Conservation (phyloP, 176 grass and related monocot species). For the Lolium rigidum region DNA sequence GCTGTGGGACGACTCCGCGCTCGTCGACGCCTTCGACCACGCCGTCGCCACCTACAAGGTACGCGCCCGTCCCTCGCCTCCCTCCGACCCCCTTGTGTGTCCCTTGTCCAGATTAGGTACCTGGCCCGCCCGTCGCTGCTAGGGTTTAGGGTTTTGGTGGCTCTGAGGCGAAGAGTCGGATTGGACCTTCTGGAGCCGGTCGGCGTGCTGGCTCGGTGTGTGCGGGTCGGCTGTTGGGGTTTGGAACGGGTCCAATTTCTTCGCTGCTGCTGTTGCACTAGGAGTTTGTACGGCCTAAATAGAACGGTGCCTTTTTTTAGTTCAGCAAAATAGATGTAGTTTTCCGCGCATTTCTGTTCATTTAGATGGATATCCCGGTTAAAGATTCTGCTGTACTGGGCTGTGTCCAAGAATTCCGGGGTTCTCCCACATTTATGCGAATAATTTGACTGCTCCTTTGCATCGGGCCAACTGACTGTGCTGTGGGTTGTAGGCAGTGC, state of each 20-base stretch:
- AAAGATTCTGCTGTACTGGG: neutral
- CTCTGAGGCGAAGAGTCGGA: neutral
- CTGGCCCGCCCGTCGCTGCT: neutral
- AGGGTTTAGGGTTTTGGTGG: conserved; percentile 42
- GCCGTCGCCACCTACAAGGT: conserved; percentile 78
- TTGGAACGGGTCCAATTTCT: conserved; percentile 3
- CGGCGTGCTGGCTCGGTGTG: neutral
- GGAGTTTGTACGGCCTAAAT: neutral
- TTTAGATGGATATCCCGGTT: neutral
- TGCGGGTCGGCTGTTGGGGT: neutral
- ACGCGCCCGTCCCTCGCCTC: neutral
- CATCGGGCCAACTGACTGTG: neutral
- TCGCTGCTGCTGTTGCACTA: neutral
- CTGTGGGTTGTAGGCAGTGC: conserved; percentile 48
- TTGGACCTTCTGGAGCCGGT: neutral
- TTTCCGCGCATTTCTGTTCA: neutral
- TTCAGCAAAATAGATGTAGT: neutral
- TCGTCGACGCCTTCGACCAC: conserved; percentile 77
- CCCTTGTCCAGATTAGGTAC: neutral
- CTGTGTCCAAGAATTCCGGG: neutral
- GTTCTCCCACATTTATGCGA: neutral
- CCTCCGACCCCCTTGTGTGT: neutral
- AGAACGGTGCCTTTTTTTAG: neutral
- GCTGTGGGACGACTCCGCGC: conserved; percentile 83
- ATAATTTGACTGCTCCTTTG: neutral